Percentiles rank a stretch among this genome's conserved stretches.
Conservation (phyloP, 257 asterid genomes). For the Catharanthus roseus region DNA sequence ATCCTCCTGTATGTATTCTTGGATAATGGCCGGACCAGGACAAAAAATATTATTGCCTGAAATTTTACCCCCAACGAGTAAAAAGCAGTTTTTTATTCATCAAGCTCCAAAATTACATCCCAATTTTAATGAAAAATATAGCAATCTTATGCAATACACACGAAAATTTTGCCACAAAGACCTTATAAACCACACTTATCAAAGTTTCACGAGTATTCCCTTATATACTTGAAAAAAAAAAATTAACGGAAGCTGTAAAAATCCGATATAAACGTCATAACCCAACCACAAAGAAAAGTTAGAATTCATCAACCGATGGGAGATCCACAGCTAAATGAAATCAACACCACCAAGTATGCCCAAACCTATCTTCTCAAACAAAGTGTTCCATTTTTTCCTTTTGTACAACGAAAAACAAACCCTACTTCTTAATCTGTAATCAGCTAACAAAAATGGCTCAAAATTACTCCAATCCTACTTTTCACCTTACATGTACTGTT, state of each 20-base stretch:
- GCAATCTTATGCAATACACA: neutral
- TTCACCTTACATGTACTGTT: neutral
- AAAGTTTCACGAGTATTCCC: neutral
- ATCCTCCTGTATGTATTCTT: constrained; percentile 78
- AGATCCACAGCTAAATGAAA: neutral
- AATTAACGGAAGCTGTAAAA: neutral
- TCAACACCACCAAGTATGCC: neutral
- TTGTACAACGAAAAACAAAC: neutral
- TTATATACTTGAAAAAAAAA: too few relatives aligned
- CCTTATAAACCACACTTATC: neutral
- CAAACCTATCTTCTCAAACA: neutral
- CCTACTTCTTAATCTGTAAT: neutral
- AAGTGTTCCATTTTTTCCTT: too few relatives aligned
- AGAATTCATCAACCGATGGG: neutral
- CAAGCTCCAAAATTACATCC: neutral
- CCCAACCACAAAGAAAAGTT: neutral
- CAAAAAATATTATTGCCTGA: constrained; percentile 65
- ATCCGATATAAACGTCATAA: neutral
- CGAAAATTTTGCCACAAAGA: neutral
- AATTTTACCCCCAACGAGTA: constrained; percentile 3
- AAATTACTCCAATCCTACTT: neutral
- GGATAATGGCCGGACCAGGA: constrained; percentile 65
- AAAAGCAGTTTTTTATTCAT: neutral
- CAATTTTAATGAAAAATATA: neutral
- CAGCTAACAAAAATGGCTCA: too few relatives aligned